Evolutionary conservation across 2,329 filamentous ascomycete genomes (phyloP), one percentile per base, ranked within the genome.

Genomic region (Gliomastix tumulicola): DNA sequence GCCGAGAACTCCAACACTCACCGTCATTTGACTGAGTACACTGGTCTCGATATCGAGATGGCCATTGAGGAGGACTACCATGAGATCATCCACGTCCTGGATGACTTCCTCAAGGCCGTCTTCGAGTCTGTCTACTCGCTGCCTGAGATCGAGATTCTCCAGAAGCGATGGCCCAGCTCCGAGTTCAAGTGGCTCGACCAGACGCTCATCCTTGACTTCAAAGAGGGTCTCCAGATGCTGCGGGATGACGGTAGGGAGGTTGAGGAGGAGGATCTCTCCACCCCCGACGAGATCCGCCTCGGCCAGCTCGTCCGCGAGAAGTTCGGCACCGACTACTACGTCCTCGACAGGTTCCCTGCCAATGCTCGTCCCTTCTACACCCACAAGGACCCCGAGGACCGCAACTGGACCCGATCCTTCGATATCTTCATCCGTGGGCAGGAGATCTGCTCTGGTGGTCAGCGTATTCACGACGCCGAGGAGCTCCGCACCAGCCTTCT

Each of bases 1-100:
- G 89, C 89, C 1, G 89, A 96, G 57, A 94, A 96, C 65, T 94
- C 86, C 54, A 96, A 96, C 59, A 96, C 89, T 0, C 89, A 95
- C 53, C 81, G 89, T 25, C 89, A 96, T 57, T 69, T 96, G 69
- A 95, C 89, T 1, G 89, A 96, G 57, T 96, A 94, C 56, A 96
- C 88, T 5, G 89, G 89, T 38, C 69, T 96, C 21, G 89, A 96
- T 70, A 60, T 96, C 15, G 89, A 96, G 55, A 96, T 96, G 90
- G 75, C 82, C 4, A 87, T 96, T 44, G 82, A 88, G 34, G 79
- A 85, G 49, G 82, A 94, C 57, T 95, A 96, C 56, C 83, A 94
- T 51, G 89, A 96, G 60, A 84, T 89, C 35, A 74, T 96, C 21
- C 69, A 79, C 25, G 70, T 85, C 9, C 75, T 96, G 32, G 89